Evolutionary conservation across 495 filamentous ascomycete species (phyloP).

Genomic region (Aspergillus carlsbadensis): DNA sequence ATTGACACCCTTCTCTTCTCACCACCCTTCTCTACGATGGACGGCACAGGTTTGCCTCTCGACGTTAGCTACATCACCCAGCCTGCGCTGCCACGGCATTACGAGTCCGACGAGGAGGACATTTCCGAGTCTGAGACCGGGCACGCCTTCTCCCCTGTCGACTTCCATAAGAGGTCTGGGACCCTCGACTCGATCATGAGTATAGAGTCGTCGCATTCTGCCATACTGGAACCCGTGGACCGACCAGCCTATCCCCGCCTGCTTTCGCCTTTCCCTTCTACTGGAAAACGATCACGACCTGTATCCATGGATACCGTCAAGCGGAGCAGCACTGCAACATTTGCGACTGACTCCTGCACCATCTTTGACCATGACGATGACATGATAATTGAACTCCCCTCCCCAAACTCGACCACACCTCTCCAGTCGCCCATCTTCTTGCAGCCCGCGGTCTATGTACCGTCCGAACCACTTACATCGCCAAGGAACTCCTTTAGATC

Average conservation of each 20-base stretch:
- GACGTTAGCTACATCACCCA: constrained; percentile 38
- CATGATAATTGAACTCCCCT: constrained; percentile 40
- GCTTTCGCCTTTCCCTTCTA: constrained; percentile 21
- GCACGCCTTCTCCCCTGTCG: constrained; percentile 33
- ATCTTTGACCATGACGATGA: constrained; percentile 40
- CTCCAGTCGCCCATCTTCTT: constrained; percentile 36
- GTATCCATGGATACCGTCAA: constrained; percentile 45
- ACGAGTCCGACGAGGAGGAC: constrained; percentile 48
- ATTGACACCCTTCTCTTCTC: neutral
- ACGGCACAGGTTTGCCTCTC: constrained; percentile 27
- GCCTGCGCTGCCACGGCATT: constrained; percentile 36
- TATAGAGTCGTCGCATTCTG: constrained; percentile 30
- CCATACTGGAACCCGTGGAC: constrained; percentile 26
- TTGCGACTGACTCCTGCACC: constrained; percentile 31
- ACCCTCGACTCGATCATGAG: constrained; percentile 34
- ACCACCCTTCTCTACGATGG: constrained; percentile 25
- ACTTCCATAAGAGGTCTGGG: constrained; percentile 24
- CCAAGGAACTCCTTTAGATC: constrained; percentile 24
- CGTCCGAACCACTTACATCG: constrained; percentile 24
- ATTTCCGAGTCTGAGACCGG: constrained; percentile 42
- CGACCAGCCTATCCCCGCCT: constrained; percentile 19
- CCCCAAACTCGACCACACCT: constrained; percentile 30
- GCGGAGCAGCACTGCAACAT: constrained; percentile 37
- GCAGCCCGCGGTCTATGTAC: constrained; percentile 34
- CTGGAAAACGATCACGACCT: constrained; percentile 29